These are phyloP conservation scores for Pythium phragmiticola DNA, from an alignment of 352 stramenopile genomes.

Conservation along the genomic window DNA sequence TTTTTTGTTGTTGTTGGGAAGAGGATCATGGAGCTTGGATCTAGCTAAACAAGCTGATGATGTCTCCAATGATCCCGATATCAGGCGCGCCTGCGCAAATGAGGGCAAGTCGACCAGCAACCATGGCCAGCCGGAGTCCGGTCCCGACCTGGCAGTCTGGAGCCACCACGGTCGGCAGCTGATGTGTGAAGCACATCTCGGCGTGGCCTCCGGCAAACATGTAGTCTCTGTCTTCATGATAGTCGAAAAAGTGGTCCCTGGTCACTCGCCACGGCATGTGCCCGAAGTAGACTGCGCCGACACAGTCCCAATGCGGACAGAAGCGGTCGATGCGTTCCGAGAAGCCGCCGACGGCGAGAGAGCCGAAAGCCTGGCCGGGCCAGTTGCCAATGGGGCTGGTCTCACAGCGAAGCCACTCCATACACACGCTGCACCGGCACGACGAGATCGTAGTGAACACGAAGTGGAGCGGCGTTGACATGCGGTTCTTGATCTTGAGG, in stretches of 20 bases:
- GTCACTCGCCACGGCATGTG: neutral
- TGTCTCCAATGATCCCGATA: neutral
- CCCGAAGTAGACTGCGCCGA: neutral
- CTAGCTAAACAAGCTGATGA: neutral
- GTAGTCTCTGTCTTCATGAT: neutral
- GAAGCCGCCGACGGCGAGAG: neutral
- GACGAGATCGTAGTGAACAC: conserved; percentile 1
- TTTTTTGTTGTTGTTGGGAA: too few relatives aligned
- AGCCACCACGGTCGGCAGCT: neutral
- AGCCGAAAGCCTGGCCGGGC: neutral
- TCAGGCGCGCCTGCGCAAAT: neutral
- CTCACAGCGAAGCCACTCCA: neutral
- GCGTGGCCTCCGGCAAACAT: neutral
- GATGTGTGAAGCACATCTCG: neutral
- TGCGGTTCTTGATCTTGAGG: conserved; percentile 4
- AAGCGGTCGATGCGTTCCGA: conserved; percentile 3
- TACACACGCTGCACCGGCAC: neutral
- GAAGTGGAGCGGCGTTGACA: neutral
- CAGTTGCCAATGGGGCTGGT: neutral
- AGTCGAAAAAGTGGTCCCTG: conserved; percentile 30
- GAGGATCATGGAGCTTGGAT: too few relatives aligned
- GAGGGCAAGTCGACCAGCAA: neutral
- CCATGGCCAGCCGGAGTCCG: neutral
- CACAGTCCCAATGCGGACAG: conserved; percentile 5
- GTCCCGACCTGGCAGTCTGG: neutral